Base-by-base conservation (phyloP, 306 rosid species). In the Quercus berberidifolia region DNA sequence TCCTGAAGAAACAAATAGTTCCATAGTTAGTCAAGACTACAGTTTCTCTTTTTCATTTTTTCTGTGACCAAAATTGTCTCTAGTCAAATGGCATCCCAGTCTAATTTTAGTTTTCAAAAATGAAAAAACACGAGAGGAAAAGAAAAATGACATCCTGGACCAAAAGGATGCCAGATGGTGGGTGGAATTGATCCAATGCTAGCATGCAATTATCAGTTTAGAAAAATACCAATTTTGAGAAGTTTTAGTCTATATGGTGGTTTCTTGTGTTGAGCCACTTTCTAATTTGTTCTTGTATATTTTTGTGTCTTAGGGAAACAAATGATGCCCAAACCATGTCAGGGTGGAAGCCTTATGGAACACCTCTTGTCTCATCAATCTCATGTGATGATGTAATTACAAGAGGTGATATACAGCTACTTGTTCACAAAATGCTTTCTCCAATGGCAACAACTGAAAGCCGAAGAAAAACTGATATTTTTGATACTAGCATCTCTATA, bases 341-440 rank as follows among this genome's bases (percentile, higher is more conserved):
- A 20, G 98, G 97, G 78, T 94, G 97, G 96, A 86, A 88, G 80
- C 92, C 96, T 3, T 91, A 72, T 76, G 98, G 97, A 90, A 84
- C 89, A 59, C 99, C 99, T 75, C 86, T 95, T 59, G 89, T 92
- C 72, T 86, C 88, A 1, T 74, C 88, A 77, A 82, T 95, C 83
- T 86, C 98, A 55, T 85, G 92, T 43, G 96, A 91, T 69, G 91
- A 90, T 78, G 78, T 79, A 70, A 77, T 92, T 82, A 91, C 86
- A 55, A 87, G 93, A 82, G 89, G 90, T 75, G 83, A 92, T 81
- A 70, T 95, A 79, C 96, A 87, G 87, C 84, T 55, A 76, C 83
- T 85, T 64, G 97, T 89, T 79, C 76, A 87, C 71, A 85, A 77
- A 69, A 80, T 93, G 87, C 90, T 95, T 67, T 90, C 91, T 80